These are phyloP conservation scores for Phytophthora pinifolia DNA, from an alignment of 352 stramenopile genomes.

Conservation along the genomic window DNA sequence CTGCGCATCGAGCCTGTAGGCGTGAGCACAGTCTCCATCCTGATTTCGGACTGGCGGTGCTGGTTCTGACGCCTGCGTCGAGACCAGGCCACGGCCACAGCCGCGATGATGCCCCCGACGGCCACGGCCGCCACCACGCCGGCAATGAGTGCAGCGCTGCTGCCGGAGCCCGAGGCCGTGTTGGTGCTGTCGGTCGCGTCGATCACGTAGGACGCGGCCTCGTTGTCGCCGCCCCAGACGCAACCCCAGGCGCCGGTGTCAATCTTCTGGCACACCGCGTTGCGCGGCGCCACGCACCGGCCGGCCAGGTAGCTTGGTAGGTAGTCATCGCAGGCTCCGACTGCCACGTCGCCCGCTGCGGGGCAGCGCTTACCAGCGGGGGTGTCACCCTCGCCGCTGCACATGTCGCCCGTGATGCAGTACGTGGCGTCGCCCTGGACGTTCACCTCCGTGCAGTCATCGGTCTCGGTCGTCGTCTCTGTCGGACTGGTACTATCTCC, in stretches of 20 bases:
- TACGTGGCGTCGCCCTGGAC: constrained; percentile 68
- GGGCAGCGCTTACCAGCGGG: constrained; percentile 47
- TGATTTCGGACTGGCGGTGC: not conserved
- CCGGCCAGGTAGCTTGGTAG: constrained; percentile 43
- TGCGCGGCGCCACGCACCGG: constrained; percentile 45
- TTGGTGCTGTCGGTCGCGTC: constrained; percentile 9
- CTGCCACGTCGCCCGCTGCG: constrained; percentile 45
- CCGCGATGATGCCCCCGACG: constrained; percentile 9
- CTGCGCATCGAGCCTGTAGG: constrained; percentile 9
- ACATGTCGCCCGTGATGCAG: constrained; percentile 50
- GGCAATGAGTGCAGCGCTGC: not conserved
- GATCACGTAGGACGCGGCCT: constrained; percentile 14
- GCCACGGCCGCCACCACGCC: constrained; percentile 5
- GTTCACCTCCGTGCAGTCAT: constrained; percentile 42
- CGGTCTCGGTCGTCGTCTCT: constrained; percentile 1
- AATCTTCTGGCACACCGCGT: constrained; percentile 50
- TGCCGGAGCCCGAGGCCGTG: not conserved
- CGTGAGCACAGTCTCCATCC: constrained; percentile 10
- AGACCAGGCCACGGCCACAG: constrained; percentile 10
- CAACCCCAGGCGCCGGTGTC: constrained; percentile 59
- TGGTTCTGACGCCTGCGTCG: constrained; percentile 18
- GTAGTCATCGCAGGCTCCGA: constrained; percentile 45
- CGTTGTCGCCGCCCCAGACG: constrained; percentile 28
- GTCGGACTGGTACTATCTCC: not conserved
- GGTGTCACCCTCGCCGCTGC: constrained; percentile 37